These are phyloP conservation scores for Triticum aestivum DNA, from an alignment of 176 grass and related monocot species.

Conservation along the genomic window DNA sequence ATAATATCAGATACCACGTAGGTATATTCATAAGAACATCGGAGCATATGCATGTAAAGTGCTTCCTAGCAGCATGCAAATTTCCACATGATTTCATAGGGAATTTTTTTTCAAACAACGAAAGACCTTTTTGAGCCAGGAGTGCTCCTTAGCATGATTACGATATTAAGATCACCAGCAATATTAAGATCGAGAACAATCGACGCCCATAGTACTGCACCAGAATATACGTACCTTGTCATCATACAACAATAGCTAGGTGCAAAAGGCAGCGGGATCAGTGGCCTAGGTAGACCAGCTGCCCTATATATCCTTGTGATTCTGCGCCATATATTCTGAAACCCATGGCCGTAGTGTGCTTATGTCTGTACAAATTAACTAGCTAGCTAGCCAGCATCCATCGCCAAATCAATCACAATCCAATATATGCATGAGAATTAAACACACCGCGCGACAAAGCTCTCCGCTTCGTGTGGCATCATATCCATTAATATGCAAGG, in stretches of 20 bases:
- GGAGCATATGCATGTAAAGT: background rate
- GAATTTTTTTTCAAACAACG: background rate
- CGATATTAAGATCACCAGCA: background rate
- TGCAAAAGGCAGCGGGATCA: background rate
- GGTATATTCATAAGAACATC: background rate
- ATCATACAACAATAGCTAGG: background rate
- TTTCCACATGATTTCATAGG: no score
- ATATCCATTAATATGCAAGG: background rate
- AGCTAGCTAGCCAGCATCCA: constrained; percentile 4
- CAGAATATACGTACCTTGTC: background rate
- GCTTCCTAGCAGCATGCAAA: background rate
- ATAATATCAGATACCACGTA: background rate
- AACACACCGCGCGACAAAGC: background rate
- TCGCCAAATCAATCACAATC: constrained; percentile 6
- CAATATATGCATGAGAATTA: constrained; percentile 14
- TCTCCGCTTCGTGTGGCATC: background rate
- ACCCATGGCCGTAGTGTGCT: background rate
- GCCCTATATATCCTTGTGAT: no score
- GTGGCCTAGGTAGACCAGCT: background rate
- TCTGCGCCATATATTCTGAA: background rate
- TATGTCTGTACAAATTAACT: constrained; percentile 21
- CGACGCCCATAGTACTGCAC: background rate
- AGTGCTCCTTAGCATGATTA: background rate
- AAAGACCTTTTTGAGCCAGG: background rate
- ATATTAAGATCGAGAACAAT: background rate